These are phyloP conservation scores for Kodamaea jinghongensis DNA, from an alignment of 805 yeast species.

Conservation along the genomic window DNA sequence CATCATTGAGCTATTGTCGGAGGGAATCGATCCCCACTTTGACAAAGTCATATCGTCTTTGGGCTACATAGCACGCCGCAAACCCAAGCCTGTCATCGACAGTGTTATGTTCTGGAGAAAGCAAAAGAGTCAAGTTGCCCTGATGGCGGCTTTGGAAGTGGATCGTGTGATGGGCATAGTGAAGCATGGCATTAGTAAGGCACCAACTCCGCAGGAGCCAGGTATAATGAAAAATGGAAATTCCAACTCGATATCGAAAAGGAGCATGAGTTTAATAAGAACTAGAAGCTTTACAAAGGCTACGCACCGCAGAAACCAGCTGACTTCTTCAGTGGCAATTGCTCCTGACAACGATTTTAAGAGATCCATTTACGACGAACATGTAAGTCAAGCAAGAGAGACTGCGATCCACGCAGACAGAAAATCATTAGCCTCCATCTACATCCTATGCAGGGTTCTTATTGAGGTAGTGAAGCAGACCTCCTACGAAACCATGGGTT, in stretches of 20 bases:
- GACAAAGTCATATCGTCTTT: slow-evolving; percentile 82
- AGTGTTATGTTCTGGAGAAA: slow-evolving; percentile 98
- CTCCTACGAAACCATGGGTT: slow-evolving; percentile 68
- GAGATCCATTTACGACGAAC: slow-evolving; percentile 29
- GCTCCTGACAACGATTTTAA: slow-evolving; percentile 3
- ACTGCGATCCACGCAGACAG: slow-evolving; percentile 82
- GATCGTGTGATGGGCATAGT: slow-evolving; percentile 34
- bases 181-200: slow-evolving; percentile 27
- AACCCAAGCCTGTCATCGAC: slow-evolving; percentile 95
- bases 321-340: slow-evolving; percentile 37
- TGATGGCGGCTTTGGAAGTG: slow-evolving; percentile 41
- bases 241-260: slow-evolving; percentile 23
- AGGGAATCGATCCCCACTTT: slow-evolving; percentile 82
- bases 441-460: slow-evolving; percentile 83
- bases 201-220: slow-evolving; percentile 13
- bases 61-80: slow-evolving; percentile 85
- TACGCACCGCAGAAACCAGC: slow-evolving; percentile 49
- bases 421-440: slow-evolving; percentile 82
- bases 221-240: slow-evolving; percentile 13
- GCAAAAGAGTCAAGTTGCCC: slow-evolving; percentile 82
- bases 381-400: slow-evolving; percentile 47
- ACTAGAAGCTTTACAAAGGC: slow-evolving; percentile 37
- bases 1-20: slow-evolving; percentile 71
- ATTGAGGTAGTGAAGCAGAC: slow-evolving; percentile 91
- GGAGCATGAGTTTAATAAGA: slow-evolving; percentile 41